Evolutionary conservation across 2,329 filamentous ascomycete species (phyloP).

Genomic region (Fusarium drepaniforme): DNA sequence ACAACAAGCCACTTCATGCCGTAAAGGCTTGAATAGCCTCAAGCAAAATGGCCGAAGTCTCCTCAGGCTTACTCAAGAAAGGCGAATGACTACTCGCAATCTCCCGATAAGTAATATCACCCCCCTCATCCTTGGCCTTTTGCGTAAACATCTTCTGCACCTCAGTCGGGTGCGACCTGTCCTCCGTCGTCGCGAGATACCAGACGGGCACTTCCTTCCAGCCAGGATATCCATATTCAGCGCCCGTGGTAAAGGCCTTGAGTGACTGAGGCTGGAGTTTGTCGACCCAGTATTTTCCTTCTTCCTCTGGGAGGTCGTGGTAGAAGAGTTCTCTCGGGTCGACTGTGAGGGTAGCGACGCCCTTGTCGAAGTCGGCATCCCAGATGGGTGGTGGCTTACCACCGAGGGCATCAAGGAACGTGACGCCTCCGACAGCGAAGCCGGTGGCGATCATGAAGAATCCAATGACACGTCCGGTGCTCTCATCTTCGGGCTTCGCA

Average conservation of each 20-base stretch:
- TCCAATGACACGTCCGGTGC: constrained; percentile 55
- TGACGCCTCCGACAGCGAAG: constrained; percentile 51
- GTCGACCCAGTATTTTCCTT: constrained; percentile 56
- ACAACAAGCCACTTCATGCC: neutral
- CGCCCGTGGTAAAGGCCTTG: constrained; percentile 59
- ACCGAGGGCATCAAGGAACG: constrained; percentile 56
- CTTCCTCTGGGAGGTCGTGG: constrained; percentile 59
- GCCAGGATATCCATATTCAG: constrained; percentile 57
- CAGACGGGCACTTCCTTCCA: constrained; percentile 62
- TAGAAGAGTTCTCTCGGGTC: constrained; percentile 59
- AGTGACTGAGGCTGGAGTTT: constrained; percentile 56
- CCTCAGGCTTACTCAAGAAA: constrained; percentile 59
- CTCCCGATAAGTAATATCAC: constrained; percentile 52
- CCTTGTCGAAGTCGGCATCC: constrained; percentile 53
- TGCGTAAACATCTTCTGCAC: constrained; percentile 54
- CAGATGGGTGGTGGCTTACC: constrained; percentile 58
- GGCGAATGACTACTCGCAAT: constrained; percentile 61
- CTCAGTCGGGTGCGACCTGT: constrained; percentile 54
- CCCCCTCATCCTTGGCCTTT: constrained; percentile 54
- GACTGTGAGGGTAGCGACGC: constrained; percentile 55
- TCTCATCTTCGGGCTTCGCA: neutral
- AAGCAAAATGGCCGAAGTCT: constrained; percentile 52
- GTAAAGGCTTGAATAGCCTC: constrained; percentile 40
- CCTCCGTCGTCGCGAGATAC: constrained; percentile 59
- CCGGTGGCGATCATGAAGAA: constrained; percentile 59